Base-by-base conservation (phyloP, 371 early-diverging fungal genomes). In the Saksenaea vasiformis region DNA sequence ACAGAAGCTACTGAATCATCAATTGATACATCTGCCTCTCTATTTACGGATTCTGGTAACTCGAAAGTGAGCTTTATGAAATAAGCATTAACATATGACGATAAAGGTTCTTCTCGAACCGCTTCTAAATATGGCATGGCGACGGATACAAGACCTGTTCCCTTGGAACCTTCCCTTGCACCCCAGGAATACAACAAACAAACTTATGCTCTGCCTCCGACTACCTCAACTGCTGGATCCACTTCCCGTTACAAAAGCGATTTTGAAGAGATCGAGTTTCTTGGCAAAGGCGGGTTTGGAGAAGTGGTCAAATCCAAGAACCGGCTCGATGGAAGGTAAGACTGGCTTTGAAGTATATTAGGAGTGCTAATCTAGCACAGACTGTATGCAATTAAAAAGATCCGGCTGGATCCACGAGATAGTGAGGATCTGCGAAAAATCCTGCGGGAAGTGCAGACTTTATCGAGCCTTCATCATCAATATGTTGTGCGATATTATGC, bases 241-340 rank as follows among this genome's bases (percentile, higher is more conserved):
- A 59, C 58, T 0, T 93, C 93, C 4, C 82, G 93, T 2, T 97
- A 96, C 72, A 83, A 79, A 60, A 70, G 87, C 3, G 97, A 97
- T 69, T 97, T 96, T 82, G 94, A 96, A 68, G 96, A 98, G 69
- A 80, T 96, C 34, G 93, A 92, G 66, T 95, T 93, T 65, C 77
- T 98, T 10, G 98, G 98, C 0, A 89, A 88, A 70, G 97, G 94
- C 9, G 96, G 95, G 0, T 97, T 95, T 80, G 98, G 98, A 10
- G 91, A 92, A 64, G 98, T 97, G 2, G 91, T 95, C 58, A 98
- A 98, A 70, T 94, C 93, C 0, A 81, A 94, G 28, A 97, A 97
- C 56, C 69, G 82, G 54, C 71, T 91, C 8, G 95, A 97, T 62
- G 92, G 94, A 0, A 62, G 55, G 62, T 62, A 37, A 14, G 60